Evolutionary conservation across 2,329 filamentous ascomycete genomes (phyloP), one percentile per base, ranked within the genome.

Genomic region (Thelonectria discophora): DNA sequence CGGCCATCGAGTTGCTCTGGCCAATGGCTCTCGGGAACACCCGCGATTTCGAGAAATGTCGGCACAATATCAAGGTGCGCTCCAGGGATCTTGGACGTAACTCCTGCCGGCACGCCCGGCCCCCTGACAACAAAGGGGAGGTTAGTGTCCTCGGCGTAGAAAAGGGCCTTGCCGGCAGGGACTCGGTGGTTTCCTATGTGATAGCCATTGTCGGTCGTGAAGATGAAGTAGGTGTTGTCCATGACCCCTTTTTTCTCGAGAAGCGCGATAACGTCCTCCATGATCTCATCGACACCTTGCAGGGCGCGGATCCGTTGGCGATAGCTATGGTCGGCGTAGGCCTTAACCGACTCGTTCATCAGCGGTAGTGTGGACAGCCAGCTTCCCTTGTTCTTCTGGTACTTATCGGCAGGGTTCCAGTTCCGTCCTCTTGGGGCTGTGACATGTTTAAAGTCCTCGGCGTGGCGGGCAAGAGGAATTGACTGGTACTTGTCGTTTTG

Each of bases 231-330:
- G 1, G 71, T 75, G 37, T 75, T 72, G 4, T 74, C 62, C 11
- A 73, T 39, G 2, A 58, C 37, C 1, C 64, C 64, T 24, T 67
- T 71, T 9, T 66, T 66, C n/a, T 74, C 69, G 1, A 77, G 65
- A 55, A 63, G 65, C 5, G 62, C 40, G 1, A 77, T 48, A 1
- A 76, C 69, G 50, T 76, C 74, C 30, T 72, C 67, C 4, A 77
- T 64, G 3, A 77, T 74, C 18, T 77, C 75, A 42, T 78, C 75
- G 0, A 78, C 65, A 3, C 74, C 72, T 15, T 66, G 48, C 1
- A 59, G 15, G 18, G 56, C 15, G 13, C 53, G 13, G 7, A 59
- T 20, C 8, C 49, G 48, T 7, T 42, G 56, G 13, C 34, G 56
- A 32, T 52, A 48, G 5, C 34, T 21, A 6, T 47, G 9, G 11